Percentiles rank a stretch among this genome's conserved stretches.
Conservation (phyloP, 1,139 yeast species). For the Pichia sp. region DNA sequence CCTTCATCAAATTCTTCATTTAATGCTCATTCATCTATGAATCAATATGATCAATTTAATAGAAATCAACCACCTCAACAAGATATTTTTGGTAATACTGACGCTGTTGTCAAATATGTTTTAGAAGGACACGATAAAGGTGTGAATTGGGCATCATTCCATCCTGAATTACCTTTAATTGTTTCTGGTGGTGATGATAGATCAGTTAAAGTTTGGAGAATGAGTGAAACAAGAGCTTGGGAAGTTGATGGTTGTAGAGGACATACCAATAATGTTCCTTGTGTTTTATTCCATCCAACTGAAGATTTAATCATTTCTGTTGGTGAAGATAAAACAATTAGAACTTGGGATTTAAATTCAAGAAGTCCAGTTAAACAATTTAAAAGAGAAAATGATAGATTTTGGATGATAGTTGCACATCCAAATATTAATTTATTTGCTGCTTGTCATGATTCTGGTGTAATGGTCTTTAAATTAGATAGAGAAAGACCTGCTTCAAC, state of each 20-base stretch:
- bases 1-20: constrained; percentile 36
- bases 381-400: constrained; percentile 89
- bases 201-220: constrained; percentile 92
- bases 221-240: constrained; percentile 98
- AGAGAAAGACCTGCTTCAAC: constrained; percentile 94
- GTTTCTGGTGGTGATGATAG: constrained; percentile 97
- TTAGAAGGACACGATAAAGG: constrained; percentile 98
- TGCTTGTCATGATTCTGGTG: constrained; percentile 95
- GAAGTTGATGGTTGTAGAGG: constrained; percentile 98
- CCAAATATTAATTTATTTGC: constrained; percentile 90
- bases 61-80: constrained; percentile 74
- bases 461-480: constrained; percentile 95
- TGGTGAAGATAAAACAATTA: constrained; percentile 93
- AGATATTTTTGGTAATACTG: constrained; percentile 90
- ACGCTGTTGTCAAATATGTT: constrained; percentile 91
- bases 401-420: constrained; percentile 89
- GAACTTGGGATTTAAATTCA: constrained; percentile 95
- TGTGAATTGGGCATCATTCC: constrained; percentile 98
- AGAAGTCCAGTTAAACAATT: constrained; percentile 92
- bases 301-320: constrained; percentile 91
- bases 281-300: constrained; percentile 88
- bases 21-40: constrained; percentile 8
- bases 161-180: constrained; percentile 91
- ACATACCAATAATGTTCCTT: constrained; percentile 86
- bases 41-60: constrained; percentile 40